phyloP scores from a whole-genome alignment of 2,329 filamentous ascomycete genomes.

The Xylogone sp. region DNA sequence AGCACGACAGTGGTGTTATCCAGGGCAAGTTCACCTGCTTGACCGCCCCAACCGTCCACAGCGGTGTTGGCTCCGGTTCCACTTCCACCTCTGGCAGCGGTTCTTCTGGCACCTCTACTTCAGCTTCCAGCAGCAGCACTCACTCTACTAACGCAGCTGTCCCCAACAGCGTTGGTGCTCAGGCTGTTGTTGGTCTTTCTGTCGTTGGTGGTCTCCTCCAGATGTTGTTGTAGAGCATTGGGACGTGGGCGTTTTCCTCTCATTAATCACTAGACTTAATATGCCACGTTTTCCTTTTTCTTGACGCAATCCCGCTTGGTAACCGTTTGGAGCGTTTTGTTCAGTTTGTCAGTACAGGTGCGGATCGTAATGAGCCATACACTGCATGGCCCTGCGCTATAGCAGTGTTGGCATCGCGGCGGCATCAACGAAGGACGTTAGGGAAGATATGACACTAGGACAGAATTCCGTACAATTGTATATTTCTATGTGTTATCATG shows the following conservation, averaged over 20 bases:
- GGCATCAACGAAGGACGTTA: neutral
- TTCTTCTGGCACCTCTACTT: slow-evolving; percentile 23
- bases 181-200: slow-evolving; percentile 35
- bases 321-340: slow-evolving; percentile 17
- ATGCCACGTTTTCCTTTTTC: slow-evolving; percentile 27
- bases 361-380: neutral
- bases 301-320: slow-evolving; percentile 9
- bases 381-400: neutral
- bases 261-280: slow-evolving; percentile 30
- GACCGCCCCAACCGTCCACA: slow-evolving; percentile 18
- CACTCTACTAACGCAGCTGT: too few species aligned
- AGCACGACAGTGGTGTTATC: slow-evolving; percentile 35
- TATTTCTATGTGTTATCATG: slow-evolving; percentile 10
- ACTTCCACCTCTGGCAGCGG: slow-evolving; percentile 32
- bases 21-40: slow-evolving; percentile 43
- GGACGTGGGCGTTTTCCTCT: slow-evolving; percentile 29
- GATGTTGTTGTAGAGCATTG: slow-evolving; percentile 39
- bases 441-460: slow-evolving; percentile 10
- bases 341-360: neutral
- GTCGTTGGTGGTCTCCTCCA: slow-evolving; percentile 40
- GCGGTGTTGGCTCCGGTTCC: slow-evolving; percentile 19
- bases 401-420: neutral
- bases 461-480: slow-evolving; percentile 23
- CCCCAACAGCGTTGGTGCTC: slow-evolving; percentile 31
- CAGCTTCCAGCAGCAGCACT: slow-evolving; percentile 33